phyloP scores from a whole-genome alignment of 2,329 filamentous ascomycete species.

The Samsoniella hepiali region DNA sequence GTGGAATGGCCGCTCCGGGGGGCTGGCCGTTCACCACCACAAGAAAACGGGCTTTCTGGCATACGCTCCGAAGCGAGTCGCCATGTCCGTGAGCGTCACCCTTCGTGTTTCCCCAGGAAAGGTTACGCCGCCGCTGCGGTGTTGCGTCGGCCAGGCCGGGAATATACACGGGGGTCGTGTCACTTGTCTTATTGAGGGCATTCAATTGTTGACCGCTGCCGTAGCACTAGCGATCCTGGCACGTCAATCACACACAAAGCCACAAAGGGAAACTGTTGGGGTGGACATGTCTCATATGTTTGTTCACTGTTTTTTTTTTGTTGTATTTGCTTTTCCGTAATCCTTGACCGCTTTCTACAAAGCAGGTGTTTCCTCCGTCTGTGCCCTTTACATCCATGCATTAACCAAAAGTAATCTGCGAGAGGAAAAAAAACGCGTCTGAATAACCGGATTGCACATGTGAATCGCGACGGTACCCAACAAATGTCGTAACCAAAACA shows the following conservation, averaged over 20 bases:
- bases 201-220: background rate
- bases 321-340: background rate
- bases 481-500: background rate
- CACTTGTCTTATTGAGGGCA: background rate
- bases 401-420: background rate
- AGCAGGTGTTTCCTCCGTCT: background rate
- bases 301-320: slow-evolving; percentile 3
- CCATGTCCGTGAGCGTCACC: too few species aligned
- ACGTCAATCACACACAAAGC: background rate
- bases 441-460: background rate
- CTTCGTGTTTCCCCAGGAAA: too few species aligned
- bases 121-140: background rate
- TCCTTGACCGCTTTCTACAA: slow-evolving; percentile 5
- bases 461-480: background rate
- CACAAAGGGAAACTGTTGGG: background rate
- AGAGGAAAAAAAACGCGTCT: background rate
- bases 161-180: background rate
- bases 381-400: too few species aligned
- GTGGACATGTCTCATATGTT: background rate
- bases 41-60: too few species aligned
- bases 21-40: too few species aligned
- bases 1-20: too few species aligned
- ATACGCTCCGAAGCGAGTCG: too few species aligned
- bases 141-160: background rate
- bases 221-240: too few species aligned